These are phyloP conservation scores for Aspergillus avenaceus DNA, from an alignment of 495 filamentous ascomycete genomes.

Conservation along the genomic window DNA sequence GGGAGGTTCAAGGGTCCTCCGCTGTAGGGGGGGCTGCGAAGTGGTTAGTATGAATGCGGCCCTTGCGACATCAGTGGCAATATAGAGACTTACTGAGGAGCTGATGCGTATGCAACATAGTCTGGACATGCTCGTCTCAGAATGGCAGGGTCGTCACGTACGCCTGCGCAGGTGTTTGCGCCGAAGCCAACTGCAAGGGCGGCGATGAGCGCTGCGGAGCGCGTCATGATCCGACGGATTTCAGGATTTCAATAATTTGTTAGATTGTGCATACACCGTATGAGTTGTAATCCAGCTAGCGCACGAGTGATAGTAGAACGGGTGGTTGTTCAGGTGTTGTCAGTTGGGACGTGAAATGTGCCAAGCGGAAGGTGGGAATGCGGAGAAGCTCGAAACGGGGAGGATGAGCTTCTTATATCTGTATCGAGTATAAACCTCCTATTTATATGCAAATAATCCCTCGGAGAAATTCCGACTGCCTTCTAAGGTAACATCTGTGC, in stretches of 20 bases:
- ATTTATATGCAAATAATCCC: background rate
- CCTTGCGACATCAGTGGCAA: no score
- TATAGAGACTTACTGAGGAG: conserved; percentile 37
- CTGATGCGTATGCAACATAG: conserved; percentile 43
- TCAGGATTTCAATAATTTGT: no score
- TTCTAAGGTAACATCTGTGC: background rate
- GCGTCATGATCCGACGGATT: background rate
- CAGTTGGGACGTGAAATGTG: background rate
- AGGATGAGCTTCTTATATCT: no score
- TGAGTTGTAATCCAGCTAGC: no score
- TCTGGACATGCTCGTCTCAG: conserved; percentile 47
- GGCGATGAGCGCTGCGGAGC: conserved; percentile 17
- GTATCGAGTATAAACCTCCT: no score
- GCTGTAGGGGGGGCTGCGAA: conserved; percentile 65
- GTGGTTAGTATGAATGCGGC: background rate
- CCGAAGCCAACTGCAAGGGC: conserved; percentile 22
- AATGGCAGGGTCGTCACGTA: conserved; percentile 26
- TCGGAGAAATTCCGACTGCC: background rate
- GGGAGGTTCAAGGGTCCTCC: conserved; percentile 75
- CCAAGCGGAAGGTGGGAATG: conserved; percentile 6
- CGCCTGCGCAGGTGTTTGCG: conserved; percentile 19
- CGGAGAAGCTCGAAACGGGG: conserved; percentile 7
- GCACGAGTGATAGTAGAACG: no score
- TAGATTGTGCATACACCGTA: no score
- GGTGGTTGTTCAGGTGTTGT: background rate